Base-by-base conservation (phyloP, 345 rosid species). In the Aethionema arabicum region DNA sequence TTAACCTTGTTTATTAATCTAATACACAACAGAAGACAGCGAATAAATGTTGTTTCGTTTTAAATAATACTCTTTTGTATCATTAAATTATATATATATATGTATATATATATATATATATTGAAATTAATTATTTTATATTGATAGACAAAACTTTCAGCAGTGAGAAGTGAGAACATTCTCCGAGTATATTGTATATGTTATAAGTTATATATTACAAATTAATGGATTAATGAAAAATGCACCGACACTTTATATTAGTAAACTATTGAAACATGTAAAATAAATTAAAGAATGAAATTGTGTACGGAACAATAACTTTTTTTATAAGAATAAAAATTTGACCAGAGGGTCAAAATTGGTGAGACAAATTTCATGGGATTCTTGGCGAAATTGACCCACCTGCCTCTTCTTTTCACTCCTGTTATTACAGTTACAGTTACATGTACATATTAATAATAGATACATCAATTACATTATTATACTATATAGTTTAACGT, bases 381-480 rank as follows among this genome's bases (percentile, higher is more conserved):
- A 70, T 70, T 70, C 74, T 70, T 62, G 55, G 62, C 52, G 10
- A 41, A 8, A 55, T 48, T 63, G 64, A 70, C 74, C 74, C 59
- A 62, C 53, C 13, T 63, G 49, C 30, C 62, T 52, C 43, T 14
- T 9, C 40, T 50, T 4, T 35, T 37, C 38, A 37, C 57, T 45
- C 8, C 4, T 53, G 61, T 61, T 61, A 52, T 62, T 44, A 55
- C 68, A 37, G 37, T 61, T 55, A 9, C 36, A 46, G 14, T 21
- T 21, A 21, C 27, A 21, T 21, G 27, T 21, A 1, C 27, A 21
- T 21, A 21, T 21, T 21, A 21, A 21, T 21, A 2, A 21, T 21
- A 21, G 27, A 21, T 21, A 21, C 27, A 21, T 37, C 65, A 43
- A 16, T 27, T 35, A 5, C 27, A 69, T 31, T 6, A 46, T 69